phyloP scores from a whole-genome alignment of 768 basidiomycete genomes.

The Cantharellus cinnabarinus region DNA sequence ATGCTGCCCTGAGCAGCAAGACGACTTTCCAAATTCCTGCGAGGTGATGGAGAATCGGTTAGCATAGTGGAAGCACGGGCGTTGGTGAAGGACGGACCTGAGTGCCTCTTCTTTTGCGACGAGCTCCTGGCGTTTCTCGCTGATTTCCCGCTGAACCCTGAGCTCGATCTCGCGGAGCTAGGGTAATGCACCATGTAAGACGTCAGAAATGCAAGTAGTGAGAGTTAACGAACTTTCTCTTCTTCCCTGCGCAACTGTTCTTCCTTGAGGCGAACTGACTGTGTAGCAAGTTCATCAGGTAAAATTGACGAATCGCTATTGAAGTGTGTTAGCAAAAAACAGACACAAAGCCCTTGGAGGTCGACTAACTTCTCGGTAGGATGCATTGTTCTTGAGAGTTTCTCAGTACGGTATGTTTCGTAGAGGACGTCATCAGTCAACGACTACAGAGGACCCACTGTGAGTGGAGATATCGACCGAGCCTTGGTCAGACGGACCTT shows the following conservation, averaged over 20 bases:
- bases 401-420: conserved; percentile 93
- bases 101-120: conserved; percentile 92
- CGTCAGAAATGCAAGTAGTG: background rate
- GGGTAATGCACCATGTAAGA: conserved; percentile 6
- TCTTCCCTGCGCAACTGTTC: conserved; percentile 94
- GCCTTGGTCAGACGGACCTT: conserved; percentile 26
- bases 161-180: conserved; percentile 94
- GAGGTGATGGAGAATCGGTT: background rate
- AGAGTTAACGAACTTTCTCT: conserved; percentile 44
- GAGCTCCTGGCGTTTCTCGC: conserved; percentile 90
- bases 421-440: conserved; percentile 86
- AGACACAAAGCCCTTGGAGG: conserved; percentile 4
- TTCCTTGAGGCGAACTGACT: conserved; percentile 94
- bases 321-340: background rate
- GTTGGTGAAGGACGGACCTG: conserved; percentile 26
- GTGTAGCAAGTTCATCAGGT: conserved; percentile 91
- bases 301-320: conserved; percentile 69
- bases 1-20: conserved; percentile 77
- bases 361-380: conserved; percentile 41
- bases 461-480: background rate
- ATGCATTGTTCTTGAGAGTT: conserved; percentile 77
- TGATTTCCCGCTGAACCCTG: conserved; percentile 94
- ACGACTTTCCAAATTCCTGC: conserved; percentile 72
- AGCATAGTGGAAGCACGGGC: background rate
- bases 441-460: conserved; percentile 18